These are phyloP conservation scores for Wickerhamomyces hampshirensis DNA, from an alignment of 805 yeast species.

Conservation along the genomic window DNA sequence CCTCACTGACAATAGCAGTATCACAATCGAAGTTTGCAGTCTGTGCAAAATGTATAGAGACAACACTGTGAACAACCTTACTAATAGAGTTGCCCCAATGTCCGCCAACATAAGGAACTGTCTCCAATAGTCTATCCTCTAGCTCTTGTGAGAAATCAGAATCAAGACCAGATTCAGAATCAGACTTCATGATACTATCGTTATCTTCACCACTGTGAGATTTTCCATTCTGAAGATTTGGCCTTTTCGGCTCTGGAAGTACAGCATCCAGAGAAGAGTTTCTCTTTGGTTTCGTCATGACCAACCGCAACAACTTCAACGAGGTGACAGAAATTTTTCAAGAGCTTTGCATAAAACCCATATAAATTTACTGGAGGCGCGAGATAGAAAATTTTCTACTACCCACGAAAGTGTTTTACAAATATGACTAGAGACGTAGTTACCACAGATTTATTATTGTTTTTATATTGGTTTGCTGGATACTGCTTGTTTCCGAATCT, in stretches of 20 bases:
- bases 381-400: too few species aligned
- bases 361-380: too few species aligned
- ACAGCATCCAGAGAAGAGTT: not conserved
- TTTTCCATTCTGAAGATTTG: not conserved
- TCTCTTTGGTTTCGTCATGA: not conserved
- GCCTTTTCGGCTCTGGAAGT: not conserved
- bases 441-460: not conserved
- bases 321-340: too few species aligned
- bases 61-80: constrained; percentile 78
- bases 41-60: constrained; percentile 83
- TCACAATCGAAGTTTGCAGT: constrained; percentile 88
- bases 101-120: constrained; percentile 15
- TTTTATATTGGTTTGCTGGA: not conserved
- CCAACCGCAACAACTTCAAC: too few species aligned
- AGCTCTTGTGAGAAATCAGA: too few species aligned
- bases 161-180: not conserved
- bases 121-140: too few species aligned
- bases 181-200: not conserved
- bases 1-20: constrained; percentile 73
- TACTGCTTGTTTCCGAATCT: not conserved
- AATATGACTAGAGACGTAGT: too few species aligned
- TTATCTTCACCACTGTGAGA: not conserved
- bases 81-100: constrained; percentile 82
- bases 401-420: too few species aligned
- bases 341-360: too few species aligned